A percentile compares a stretch with the other conserved stretches of the same genome.
These are phyloP conservation scores for Dillenia turbinata DNA, from an alignment of 164 flowering plant genomes.

Conservation along the genomic window DNA sequence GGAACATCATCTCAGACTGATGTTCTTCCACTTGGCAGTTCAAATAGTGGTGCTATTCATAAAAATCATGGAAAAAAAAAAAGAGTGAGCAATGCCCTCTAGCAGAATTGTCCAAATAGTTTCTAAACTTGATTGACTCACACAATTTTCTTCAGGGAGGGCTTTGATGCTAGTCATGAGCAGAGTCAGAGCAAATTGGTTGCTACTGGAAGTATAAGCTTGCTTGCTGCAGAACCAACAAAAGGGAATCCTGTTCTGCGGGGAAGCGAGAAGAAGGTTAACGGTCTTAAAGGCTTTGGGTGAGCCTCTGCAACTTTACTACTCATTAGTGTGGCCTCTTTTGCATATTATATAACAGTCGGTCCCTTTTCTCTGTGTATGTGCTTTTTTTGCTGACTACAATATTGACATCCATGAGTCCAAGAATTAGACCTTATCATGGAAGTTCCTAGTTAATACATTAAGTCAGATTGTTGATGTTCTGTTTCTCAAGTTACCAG, in stretches of 20 bases:
- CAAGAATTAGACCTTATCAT: too few relatives aligned
- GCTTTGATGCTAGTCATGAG: constrained; percentile 11
- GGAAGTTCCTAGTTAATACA: too few relatives aligned
- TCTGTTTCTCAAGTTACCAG: too few relatives aligned
- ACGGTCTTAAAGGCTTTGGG: constrained; percentile 1
- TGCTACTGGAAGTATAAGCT: constrained; percentile 6
- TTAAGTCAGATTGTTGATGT: too few relatives aligned
- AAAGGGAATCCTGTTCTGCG: constrained; percentile 13
- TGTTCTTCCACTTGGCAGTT: constrained; percentile 8
- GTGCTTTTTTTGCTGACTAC: too few relatives aligned
- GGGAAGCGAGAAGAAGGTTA: constrained; percentile 13
- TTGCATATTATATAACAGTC: too few relatives aligned
- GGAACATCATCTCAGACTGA: constrained; percentile 15
- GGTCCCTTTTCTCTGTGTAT: too few relatives aligned
- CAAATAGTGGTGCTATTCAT: constrained; percentile 10
- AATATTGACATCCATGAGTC: too few relatives aligned
- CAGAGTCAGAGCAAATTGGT: constrained; percentile 22
- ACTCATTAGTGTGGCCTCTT: too few relatives aligned
- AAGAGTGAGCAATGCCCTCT: constrained; percentile 19
- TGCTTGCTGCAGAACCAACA: constrained; percentile 11
- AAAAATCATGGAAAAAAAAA: constrained; percentile 12
- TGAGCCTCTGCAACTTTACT: too few relatives aligned
- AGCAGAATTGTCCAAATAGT: too few relatives aligned
- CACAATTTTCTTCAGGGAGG: constrained; percentile 19
- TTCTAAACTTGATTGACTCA: too few relatives aligned